Evolutionary conservation across 75 land plant genomes (phyloP).

Genomic region (Larix kaempferi): DNA sequence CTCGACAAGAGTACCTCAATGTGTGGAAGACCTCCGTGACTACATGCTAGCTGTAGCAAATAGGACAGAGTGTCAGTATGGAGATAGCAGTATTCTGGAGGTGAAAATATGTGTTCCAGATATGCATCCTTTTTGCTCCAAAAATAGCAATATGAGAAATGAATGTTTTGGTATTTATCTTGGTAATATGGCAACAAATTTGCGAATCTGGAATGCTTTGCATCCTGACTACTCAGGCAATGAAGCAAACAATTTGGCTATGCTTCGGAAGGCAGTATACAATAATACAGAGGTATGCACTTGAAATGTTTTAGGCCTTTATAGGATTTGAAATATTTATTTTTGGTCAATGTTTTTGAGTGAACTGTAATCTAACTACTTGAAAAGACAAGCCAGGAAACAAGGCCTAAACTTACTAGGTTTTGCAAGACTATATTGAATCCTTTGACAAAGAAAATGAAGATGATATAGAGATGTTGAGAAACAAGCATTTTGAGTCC

Average conservation of each 20-base stretch:
- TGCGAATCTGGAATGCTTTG: slow-evolving; percentile 60
- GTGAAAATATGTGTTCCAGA: neutral
- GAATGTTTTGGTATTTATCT: slow-evolving; percentile 31
- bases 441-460: slow-evolving; percentile 1
- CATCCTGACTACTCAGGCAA: slow-evolving; percentile 3
- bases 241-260: slow-evolving; percentile 12
- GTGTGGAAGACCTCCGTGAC: neutral
- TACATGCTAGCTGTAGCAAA: slow-evolving; percentile 4
- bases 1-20: slow-evolving; percentile 22
- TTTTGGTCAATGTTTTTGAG: neutral
- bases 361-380: neutral
- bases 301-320: neutral
- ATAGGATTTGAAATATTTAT: neutral
- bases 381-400: neutral
- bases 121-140: neutral
- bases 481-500: slow-evolving; percentile 1
- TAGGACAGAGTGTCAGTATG: neutral
- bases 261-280: slow-evolving; percentile 24
- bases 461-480: neutral
- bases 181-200: slow-evolving; percentile 33
- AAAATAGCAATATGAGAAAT: neutral
- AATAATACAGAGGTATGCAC: slow-evolving; percentile 16
- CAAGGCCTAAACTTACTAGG: neutral
- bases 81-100: neutral
- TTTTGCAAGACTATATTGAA: neutral